A percentile compares a stretch with the other conserved stretches of the same genome.
These are phyloP conservation scores for Bidens hawaiensis DNA, from an alignment of 140 eudicot genomes.

Conservation along the genomic window DNA sequence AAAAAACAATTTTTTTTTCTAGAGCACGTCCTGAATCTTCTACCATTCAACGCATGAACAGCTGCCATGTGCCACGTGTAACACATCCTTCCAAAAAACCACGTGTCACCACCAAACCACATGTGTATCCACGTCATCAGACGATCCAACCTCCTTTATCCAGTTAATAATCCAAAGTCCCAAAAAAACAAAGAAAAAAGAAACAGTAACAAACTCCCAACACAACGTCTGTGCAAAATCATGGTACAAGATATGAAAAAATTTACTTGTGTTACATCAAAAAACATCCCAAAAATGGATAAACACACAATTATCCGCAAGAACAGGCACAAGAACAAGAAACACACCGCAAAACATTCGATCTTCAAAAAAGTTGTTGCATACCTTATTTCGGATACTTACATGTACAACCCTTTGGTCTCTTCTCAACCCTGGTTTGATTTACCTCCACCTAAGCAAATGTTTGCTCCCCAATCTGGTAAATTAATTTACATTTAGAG, in stretches of 20 bases:
- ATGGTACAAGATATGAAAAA: conserved; percentile 9
- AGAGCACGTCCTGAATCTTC: too few species aligned
- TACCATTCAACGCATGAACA: too few species aligned
- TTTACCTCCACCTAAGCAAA: conserved; percentile 28
- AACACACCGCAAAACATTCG: conserved; percentile 15
- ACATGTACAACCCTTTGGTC: conserved; percentile 30
- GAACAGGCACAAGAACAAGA: conserved; percentile 21
- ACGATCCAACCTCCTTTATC: background rate
- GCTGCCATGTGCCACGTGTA: conserved; percentile 16
- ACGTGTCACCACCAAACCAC: conserved; percentile 23
- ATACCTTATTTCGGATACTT: conserved; percentile 26
- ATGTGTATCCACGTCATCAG: conserved; percentile 17
- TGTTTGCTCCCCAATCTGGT: conserved; percentile 19
- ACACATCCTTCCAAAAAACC: background rate
- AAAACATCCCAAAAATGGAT: conserved; percentile 28
- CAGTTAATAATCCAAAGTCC: conserved; percentile 8
- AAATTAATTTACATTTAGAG: background rate
- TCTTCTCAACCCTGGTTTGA: conserved; percentile 31
- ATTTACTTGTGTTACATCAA: conserved; percentile 10
- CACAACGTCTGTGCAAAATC: conserved; percentile 2
- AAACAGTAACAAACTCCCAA: too few species aligned
- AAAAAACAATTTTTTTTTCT: too few species aligned
- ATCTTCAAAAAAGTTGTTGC: conserved; percentile 17
- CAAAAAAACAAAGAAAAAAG: background rate
- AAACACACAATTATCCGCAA: conserved; percentile 27